Evolutionary conservation across 1,139 yeast genomes (phyloP).

Genomic region (Suhomyces choctaworum): DNA sequence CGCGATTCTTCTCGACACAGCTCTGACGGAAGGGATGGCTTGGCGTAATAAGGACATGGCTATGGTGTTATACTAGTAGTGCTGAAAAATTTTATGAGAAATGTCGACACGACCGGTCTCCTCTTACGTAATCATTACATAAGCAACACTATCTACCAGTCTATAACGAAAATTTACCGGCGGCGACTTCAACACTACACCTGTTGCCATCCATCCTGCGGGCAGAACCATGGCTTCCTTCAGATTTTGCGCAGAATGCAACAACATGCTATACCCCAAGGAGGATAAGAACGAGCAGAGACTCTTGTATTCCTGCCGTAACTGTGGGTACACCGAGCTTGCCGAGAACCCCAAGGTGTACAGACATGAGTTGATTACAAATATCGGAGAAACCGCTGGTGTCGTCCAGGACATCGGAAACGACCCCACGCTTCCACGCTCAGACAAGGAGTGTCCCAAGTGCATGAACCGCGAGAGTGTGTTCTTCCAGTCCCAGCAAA

Average conservation of each 20-base stretch:
- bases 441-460: slow-evolving; percentile 88
- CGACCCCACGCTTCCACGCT: slow-evolving; percentile 94
- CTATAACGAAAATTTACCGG: slow-evolving; percentile 2
- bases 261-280: slow-evolving; percentile 97
- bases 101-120: slow-evolving; percentile 3
- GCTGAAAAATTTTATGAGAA: slow-evolving; percentile 22
- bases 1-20: slow-evolving; percentile 28
- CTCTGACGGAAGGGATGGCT: slow-evolving; percentile 37
- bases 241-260: slow-evolving; percentile 91
- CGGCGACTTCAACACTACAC: neutral
- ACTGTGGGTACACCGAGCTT: slow-evolving; percentile 89
- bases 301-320: slow-evolving; percentile 88
- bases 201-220: neutral
- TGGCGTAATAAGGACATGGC: slow-evolving; percentile 40
- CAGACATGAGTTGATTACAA: slow-evolving; percentile 88
- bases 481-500: slow-evolving; percentile 94
- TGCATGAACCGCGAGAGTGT: slow-evolving; percentile 91
- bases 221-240: slow-evolving; percentile 69
- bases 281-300: slow-evolving; percentile 80
- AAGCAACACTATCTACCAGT: neutral
- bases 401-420: slow-evolving; percentile 94
- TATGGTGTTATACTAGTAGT: slow-evolving; percentile 3
- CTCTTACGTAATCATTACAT: slow-evolving; percentile 1
- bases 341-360: slow-evolving; percentile 90
- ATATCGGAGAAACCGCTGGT: slow-evolving; percentile 94